These are phyloP conservation scores for Trichosporon coremiiforme DNA, from an alignment of 1,284 basidiomycete genomes.

Conservation along the genomic window DNA sequence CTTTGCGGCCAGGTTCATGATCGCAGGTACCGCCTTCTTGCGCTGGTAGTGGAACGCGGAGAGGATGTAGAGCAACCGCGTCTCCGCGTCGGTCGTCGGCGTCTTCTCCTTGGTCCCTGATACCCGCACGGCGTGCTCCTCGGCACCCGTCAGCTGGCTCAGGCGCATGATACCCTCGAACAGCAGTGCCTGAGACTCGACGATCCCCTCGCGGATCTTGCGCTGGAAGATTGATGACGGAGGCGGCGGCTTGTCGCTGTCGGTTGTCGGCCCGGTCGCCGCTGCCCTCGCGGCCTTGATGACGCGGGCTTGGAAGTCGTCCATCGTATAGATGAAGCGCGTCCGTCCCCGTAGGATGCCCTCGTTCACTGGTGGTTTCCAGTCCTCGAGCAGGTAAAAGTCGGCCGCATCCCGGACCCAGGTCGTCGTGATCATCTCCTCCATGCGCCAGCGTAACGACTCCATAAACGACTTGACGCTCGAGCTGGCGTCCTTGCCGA, in stretches of 20 bases:
- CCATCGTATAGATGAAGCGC: slow-evolving; percentile 69
- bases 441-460: slow-evolving; percentile 83
- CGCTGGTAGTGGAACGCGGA: slow-evolving; percentile 84
- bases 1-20: slow-evolving; percentile 77
- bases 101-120: slow-evolving; percentile 6
- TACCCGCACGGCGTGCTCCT: not conserved
- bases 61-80: slow-evolving; percentile 81
- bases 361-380: slow-evolving; percentile 63
- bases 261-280: slow-evolving; percentile 7
- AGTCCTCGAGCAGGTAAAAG: slow-evolving; percentile 84
- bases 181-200: slow-evolving; percentile 85
- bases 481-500: slow-evolving; percentile 71
- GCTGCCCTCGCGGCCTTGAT: slow-evolving; percentile 68
- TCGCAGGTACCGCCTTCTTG: slow-evolving; percentile 69
- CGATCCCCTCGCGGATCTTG: slow-evolving; percentile 81
- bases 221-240: slow-evolving; percentile 54
- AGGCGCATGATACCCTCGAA: slow-evolving; percentile 85
- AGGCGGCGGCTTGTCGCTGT: slow-evolving; percentile 25
- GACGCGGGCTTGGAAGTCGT: slow-evolving; percentile 80
- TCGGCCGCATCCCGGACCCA: slow-evolving; percentile 87
- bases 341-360: slow-evolving; percentile 53
- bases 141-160: slow-evolving; percentile 55
- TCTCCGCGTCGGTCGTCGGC: slow-evolving; percentile 64
- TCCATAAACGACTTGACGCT: slow-evolving; percentile 74
- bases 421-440: slow-evolving; percentile 72